phyloP scores from a whole-genome alignment of 2,329 filamentous ascomycete species.

The Colletotrichum tanaceti region DNA sequence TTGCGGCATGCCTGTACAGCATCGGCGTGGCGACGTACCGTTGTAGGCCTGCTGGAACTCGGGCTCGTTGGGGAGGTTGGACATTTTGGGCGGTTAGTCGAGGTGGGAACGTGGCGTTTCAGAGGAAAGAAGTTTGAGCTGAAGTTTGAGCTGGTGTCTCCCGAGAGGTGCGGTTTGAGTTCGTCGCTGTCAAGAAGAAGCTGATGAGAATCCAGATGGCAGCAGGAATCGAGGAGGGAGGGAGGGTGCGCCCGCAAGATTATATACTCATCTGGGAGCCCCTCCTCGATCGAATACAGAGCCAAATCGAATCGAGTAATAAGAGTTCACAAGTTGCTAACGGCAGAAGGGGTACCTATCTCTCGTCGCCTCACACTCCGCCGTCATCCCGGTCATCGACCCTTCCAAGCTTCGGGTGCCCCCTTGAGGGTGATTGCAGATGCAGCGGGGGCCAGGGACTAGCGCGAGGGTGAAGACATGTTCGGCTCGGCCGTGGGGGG shows the following conservation, averaged over 20 bases:
- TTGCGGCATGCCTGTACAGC: not conserved
- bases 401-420: slow-evolving; percentile 24
- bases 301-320: slow-evolving; percentile 40
- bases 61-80: slow-evolving; percentile 87
- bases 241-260: slow-evolving; percentile 37
- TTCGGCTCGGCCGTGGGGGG: slow-evolving; percentile 37
- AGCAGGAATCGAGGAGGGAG: not conserved
- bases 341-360: slow-evolving; percentile 13
- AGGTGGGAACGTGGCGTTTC: slow-evolving; percentile 2
- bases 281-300: slow-evolving; percentile 25
- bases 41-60: slow-evolving; percentile 99
- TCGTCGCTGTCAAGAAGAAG: slow-evolving; percentile 25
- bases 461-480: slow-evolving; percentile 34
- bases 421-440: slow-evolving; percentile 22
- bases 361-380: slow-evolving; percentile 1
- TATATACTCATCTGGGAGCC: slow-evolving; percentile 33
- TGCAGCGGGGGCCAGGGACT: slow-evolving; percentile 28
- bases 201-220: slow-evolving; percentile 30
- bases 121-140: not conserved
- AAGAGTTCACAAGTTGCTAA: slow-evolving; percentile 30
- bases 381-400: slow-evolving; percentile 12
- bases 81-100: slow-evolving; percentile 66
- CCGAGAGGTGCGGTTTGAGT: slow-evolving; percentile 21
- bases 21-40: slow-evolving; percentile 65
- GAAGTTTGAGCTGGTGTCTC: slow-evolving; percentile 9